Base-by-base conservation (phyloP, 1,284 basidiomycete species). In the Xerocomus alliaceus region DNA sequence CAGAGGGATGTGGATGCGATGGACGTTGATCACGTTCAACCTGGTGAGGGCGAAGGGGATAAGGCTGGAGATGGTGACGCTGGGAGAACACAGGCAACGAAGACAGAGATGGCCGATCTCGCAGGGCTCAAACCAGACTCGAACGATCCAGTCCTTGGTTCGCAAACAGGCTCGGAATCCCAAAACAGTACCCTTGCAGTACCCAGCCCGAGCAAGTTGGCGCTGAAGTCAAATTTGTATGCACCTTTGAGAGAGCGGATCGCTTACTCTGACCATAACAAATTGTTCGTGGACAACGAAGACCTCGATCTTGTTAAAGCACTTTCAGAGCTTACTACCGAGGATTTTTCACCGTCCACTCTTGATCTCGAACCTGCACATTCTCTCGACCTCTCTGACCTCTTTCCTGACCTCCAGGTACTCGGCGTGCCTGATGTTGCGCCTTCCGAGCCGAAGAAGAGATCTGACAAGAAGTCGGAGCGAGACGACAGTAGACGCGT, bases 401-500 rank as follows among this genome's bases (percentile, higher is more conserved):
- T 90, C 45, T 92, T 89, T 68, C 88, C 86, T 15, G 91, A 89
- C 61, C 78, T 88, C 29, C 84, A 82, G 51, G 80, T 84, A 13
- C 79, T 84, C 32, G 79, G 78, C 26, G 74, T 89, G 47, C 76
- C 86, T 39, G 87, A 88, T 63, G 76, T 83, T 42, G 71, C 79
- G 29, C 66, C 69, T 44, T 68, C 71, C 17, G 84, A 81, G 50
- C 78, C 76, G 4, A 85, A 80, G 71, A 89, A 85, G 74, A 86
- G 83, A 56, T 77, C 79, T 4, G 86, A 87, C 34, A 85, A 83
- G 69, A 81, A 81, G 64, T 79, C 79, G 2, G 89, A 91, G 62
- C 85, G 78, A 64, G 88, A 92, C 62, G 90, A 91, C 68, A 86
- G 83, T 66, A 89, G 83, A 71, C 81, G 91, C 41, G 68, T 80